Conservation (phyloP, 257 asterid genomes). For the Nicotiana tomentosiformis region DNA sequence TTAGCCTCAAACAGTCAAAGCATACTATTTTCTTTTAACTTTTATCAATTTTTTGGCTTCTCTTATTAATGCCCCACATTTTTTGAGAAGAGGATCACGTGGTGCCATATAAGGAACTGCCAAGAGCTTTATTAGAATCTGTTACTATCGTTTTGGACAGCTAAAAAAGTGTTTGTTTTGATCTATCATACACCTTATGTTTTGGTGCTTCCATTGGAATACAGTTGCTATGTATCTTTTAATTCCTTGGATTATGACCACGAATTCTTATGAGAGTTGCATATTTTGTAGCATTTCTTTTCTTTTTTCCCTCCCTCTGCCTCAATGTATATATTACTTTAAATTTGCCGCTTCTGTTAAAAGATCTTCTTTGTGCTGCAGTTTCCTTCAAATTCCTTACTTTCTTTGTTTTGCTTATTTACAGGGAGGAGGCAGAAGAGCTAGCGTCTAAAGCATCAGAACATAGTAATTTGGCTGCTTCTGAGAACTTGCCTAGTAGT, state of each 20-base stretch:
- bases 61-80: neutral
- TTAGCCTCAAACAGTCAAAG: neutral
- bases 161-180: neutral
- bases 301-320: neutral
- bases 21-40: neutral
- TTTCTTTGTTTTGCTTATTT: neutral
- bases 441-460: conserved; percentile 30
- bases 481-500: conserved; percentile 37
- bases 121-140: neutral
- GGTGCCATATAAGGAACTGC: neutral
- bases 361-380: neutral
- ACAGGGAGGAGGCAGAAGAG: conserved; percentile 75
- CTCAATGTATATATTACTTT: neutral
- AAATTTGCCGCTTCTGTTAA: neutral
- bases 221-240: neutral
- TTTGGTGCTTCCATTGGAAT: neutral
- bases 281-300: neutral
- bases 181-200: neutral
- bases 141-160: neutral
- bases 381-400: neutral
- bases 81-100: neutral
- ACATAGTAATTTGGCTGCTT: conserved; percentile 11
- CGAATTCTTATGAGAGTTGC: neutral
- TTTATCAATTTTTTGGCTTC: neutral
- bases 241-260: neutral